A percentile compares a stretch with the other conserved stretches of the same genome.
Evolutionary conservation across 345 rosid genomes (phyloP).

Genomic region (Odontarrhena argentea): DNA sequence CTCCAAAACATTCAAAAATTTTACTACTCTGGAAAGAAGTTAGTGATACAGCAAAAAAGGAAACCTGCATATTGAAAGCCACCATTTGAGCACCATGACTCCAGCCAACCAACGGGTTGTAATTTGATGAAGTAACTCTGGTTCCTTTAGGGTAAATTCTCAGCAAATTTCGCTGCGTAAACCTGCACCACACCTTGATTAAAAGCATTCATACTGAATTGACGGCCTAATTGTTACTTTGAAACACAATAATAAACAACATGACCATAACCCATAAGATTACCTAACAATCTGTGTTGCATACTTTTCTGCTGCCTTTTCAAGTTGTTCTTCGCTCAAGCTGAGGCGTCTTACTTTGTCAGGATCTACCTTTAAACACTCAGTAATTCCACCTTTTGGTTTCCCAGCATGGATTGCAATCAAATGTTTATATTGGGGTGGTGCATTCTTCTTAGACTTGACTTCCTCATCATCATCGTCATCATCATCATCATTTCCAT

Average conservation of each 20-base stretch:
- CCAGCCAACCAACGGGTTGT: conserved; percentile 76
- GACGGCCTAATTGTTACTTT: not conserved
- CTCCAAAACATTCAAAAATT: conserved; percentile 7
- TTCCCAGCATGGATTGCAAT: conserved; percentile 56
- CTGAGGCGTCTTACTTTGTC: conserved; percentile 58
- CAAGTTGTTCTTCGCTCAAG: conserved; percentile 58
- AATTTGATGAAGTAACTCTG: conserved; percentile 69
- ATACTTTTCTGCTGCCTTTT: conserved; percentile 48
- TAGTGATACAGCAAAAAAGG: conserved; percentile 5
- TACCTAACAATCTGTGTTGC: conserved; percentile 53
- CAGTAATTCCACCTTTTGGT: conserved; percentile 52
- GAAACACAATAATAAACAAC: not conserved
- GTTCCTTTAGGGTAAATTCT: conserved; percentile 74
- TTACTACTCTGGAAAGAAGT: not conserved
- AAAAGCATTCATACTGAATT: conserved; percentile 8
- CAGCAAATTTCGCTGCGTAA: conserved; percentile 64
- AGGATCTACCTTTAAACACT: conserved; percentile 54
- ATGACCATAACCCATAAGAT: not conserved
- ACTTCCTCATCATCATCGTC: conserved; percentile 37
- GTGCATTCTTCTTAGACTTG: conserved; percentile 39
- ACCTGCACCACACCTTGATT: conserved; percentile 44
- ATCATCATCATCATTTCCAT: conserved; percentile 42
- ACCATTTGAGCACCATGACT: conserved; percentile 92
- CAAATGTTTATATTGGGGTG: conserved; percentile 47
- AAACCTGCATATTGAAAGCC: conserved; percentile 89